Evolutionary conservation across 257 asterid species (phyloP), one percentile per base, ranked within the genome.

Genomic region (Solanum ossicruentum): DNA sequence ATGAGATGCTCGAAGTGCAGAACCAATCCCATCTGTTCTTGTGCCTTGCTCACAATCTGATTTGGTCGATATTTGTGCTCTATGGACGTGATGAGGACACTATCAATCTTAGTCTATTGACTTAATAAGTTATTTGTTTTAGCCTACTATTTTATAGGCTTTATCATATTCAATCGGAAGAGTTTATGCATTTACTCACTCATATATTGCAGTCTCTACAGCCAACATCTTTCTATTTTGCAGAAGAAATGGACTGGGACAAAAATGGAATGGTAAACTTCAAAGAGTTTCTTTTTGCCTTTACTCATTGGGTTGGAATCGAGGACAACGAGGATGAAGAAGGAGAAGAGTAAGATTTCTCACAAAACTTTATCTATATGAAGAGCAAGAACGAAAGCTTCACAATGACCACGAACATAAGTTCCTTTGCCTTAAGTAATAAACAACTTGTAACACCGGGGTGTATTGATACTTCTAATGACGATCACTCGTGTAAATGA

Each of bases 201-300:
- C 36, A 15, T 23, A 18, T 67, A 54, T 82, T 67, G n/a, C 47
- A 17, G 65, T 70, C 1, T 12, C 57, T 69, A 85, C 69, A 13
- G 49, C 18, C 54, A 70, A 70, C 12, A 0, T 49, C 18, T 84
- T 66, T 21, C 39, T 21, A 82, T 71, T 63, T 91, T 91, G 87
- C 93, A 96, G 99, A 96, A 84, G 99, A 96, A 91, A 96, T 96
- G 98, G 99, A 96, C 88, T 94, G 98, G 99, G 98, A 94, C 89
- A 92, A 88, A 86, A 96, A 94, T 77, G 99, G 98, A 83, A 92
- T 84, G 91, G 98, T 93, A 55, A 96, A 91, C 93, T 96, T 93
- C 91, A 93, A 94, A 86, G 99, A 96, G 63, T 96, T 94, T 84
- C 95, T 96, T 21, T 96, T 96, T 87, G 98, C 99, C 86, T 94